Evolutionary conservation across 169 alveolate genomes (phyloP).

Genomic region (Theileria equi): DNA sequence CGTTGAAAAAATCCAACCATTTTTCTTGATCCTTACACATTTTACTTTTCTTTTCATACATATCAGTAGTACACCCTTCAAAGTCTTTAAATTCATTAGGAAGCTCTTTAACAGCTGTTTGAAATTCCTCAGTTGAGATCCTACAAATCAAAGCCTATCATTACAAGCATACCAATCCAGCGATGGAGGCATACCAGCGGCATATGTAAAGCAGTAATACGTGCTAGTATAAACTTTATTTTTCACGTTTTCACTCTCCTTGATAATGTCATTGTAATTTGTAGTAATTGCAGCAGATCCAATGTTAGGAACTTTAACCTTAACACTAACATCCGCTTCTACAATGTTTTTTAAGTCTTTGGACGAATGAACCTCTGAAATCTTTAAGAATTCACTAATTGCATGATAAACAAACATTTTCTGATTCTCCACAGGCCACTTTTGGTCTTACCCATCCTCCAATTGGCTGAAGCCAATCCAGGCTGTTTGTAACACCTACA

Average conservation of each 20-base stretch:
- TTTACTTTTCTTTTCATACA: conserved; percentile 32
- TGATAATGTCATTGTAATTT: conserved; percentile 16
- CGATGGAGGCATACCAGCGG: conserved; percentile 69
- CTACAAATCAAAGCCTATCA: not conserved
- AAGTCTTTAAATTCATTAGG: conserved; percentile 16
- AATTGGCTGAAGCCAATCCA: conserved; percentile 58
- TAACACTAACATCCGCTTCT: conserved; percentile 14
- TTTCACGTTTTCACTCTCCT: not conserved
- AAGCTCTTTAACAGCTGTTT: conserved; percentile 9
- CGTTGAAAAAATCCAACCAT: conserved; percentile 59
- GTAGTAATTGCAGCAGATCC: conserved; percentile 25
- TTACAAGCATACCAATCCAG: conserved; percentile 37
- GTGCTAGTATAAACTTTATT: conserved; percentile 47
- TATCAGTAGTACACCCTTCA: conserved; percentile 30
- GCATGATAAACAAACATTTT: conserved; percentile 18
- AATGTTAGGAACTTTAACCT: conserved; percentile 8
- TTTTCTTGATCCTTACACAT: conserved; percentile 24
- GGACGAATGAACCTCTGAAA: conserved; percentile 13
- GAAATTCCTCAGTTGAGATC: conserved; percentile 52
- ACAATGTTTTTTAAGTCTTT: conserved; percentile 35
- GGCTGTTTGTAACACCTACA: conserved; percentile 62
- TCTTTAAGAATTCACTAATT: not conserved
- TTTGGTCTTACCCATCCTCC: conserved; percentile 71
- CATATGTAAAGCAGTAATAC: conserved; percentile 63
- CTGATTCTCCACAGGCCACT: conserved; percentile 60